Evolutionary conservation across 164 flowering plant genomes (phyloP), one percentile per base, ranked within the genome.

Genomic region (Magnolia officinalis): DNA sequence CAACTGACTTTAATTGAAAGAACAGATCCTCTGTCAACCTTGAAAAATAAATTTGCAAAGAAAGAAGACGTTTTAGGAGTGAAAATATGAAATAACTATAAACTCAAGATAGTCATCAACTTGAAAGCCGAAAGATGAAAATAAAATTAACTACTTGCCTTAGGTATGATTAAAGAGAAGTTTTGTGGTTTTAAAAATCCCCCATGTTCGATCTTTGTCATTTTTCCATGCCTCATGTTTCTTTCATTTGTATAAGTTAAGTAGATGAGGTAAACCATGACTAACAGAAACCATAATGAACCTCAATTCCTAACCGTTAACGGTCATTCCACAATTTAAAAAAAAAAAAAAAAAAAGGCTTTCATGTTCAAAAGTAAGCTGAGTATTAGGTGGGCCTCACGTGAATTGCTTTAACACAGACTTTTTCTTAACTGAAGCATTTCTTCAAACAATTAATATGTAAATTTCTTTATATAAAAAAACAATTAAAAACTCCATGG

Each of bases 1-100:
- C 99, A 96, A 66, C 83, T 84, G 66, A 86, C 75, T 82, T 81
- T 91, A 11, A 93, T 72, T 45, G 95, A 91, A 24, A 96, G 76
- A 77, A 79, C 83, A 51, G 97, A 82, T 70, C 99, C 98, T 71
- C 99, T 98, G 70, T 89, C 91, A 81, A 94, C 87, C 99, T 96
- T 78, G 50, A 16, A 16, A 14, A 84, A 80, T 45, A 67, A 23
- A 58, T 23, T 24, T 64, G 14, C 50, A 16, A 11, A 73, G 5
- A 72, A 26, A 8, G 18, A 23, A 67, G 10, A 8, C n/a, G 8
- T 64, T 64, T 67, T 67, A 24, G 49, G 26, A 23, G 50, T 24
- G 45, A 11, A 6, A 23, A 23, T 23, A 23, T 23, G 24, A 23
- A 23, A 23, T 23, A 0, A 23, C 24, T 23, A 0, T 23, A 31